These are phyloP conservation scores for Apophysomyces sp. DNA, from an alignment of 371 early-diverging fungal species.

Conservation along the genomic window DNA sequence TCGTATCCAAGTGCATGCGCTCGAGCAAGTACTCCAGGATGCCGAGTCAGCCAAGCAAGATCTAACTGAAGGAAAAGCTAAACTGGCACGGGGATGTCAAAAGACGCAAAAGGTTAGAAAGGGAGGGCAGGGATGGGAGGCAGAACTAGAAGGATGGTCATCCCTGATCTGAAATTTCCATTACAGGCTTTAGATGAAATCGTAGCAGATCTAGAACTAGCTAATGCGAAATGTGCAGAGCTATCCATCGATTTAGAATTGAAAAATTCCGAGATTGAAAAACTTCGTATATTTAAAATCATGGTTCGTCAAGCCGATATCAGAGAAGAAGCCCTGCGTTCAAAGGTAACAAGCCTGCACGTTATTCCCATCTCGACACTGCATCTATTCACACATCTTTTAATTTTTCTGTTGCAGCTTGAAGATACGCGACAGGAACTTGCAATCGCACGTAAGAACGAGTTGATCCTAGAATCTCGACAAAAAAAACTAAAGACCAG, in stretches of 20 bases:
- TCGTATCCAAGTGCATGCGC: slow-evolving; percentile 23
- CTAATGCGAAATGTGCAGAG: slow-evolving; percentile 33
- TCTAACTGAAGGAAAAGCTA: slow-evolving; percentile 26
- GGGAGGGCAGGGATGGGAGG: not conserved
- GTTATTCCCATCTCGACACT: too few species aligned
- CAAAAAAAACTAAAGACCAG: slow-evolving; percentile 40
- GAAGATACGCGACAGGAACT: slow-evolving; percentile 49
- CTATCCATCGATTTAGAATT: slow-evolving; percentile 31
- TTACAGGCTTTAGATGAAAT: not conserved
- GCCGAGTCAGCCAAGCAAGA: slow-evolving; percentile 29
- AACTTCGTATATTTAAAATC: slow-evolving; percentile 40
- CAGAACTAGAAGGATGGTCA: not conserved
- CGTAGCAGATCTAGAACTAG: slow-evolving; percentile 29
- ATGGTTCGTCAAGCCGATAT: slow-evolving; percentile 47
- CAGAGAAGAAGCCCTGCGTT: slow-evolving; percentile 35
- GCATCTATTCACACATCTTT: too few species aligned
- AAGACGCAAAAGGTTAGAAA: slow-evolving; percentile 41
- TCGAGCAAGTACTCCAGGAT: slow-evolving; percentile 32
- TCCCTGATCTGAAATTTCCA: not conserved
- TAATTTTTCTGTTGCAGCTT: slow-evolving; percentile 13
- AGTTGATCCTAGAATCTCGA: slow-evolving; percentile 40
- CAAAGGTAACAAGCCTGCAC: slow-evolving; percentile 29
- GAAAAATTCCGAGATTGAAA: slow-evolving; percentile 37
- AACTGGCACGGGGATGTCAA: slow-evolving; percentile 34
- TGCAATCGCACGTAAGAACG: slow-evolving; percentile 35